Conservation (phyloP, 192 early-diverging fungal genomes). For the Backusella westeae region DNA sequence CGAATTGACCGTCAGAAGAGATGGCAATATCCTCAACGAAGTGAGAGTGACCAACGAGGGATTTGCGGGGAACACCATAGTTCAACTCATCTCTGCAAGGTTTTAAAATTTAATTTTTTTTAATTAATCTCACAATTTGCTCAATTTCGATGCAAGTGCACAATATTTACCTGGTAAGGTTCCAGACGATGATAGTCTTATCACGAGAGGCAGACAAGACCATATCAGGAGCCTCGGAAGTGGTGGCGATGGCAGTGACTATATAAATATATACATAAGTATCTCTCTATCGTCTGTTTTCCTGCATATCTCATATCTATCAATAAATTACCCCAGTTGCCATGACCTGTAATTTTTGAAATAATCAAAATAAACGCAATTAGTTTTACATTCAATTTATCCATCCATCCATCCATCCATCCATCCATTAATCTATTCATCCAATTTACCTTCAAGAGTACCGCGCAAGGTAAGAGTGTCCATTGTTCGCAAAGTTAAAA, state of each 20-base stretch:
- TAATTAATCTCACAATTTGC: not conserved
- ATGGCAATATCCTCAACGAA: constrained; percentile 98
- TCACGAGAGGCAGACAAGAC: constrained; percentile 96
- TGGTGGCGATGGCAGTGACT: constrained; percentile 98
- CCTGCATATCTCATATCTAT: not conserved
- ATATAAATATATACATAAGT: not conserved
- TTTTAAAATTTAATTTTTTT: not conserved
- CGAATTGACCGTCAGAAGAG: constrained; percentile 99
- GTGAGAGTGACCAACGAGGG: constrained; percentile 98
- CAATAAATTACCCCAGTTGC: constrained; percentile 33
- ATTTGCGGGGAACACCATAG: constrained; percentile 89
- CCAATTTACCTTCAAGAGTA: constrained; percentile 33
- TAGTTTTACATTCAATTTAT: not conserved
- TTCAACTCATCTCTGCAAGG: constrained; percentile 76
- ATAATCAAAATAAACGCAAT: not conserved
- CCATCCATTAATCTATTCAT: constrained; percentile 22
- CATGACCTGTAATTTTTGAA: constrained; percentile 24
- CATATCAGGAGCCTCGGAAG: constrained; percentile 93
- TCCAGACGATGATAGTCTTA: constrained; percentile 99
- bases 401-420: constrained; percentile 32
- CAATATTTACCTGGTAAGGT: constrained; percentile 59
- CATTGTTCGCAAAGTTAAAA: constrained; percentile 25
- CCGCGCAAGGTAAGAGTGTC: constrained; percentile 36
- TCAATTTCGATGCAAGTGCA: not conserved
- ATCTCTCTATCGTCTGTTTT: not conserved